These are phyloP conservation scores for Penicillium canariense DNA, from an alignment of 495 filamentous ascomycete species.

Conservation along the genomic window DNA sequence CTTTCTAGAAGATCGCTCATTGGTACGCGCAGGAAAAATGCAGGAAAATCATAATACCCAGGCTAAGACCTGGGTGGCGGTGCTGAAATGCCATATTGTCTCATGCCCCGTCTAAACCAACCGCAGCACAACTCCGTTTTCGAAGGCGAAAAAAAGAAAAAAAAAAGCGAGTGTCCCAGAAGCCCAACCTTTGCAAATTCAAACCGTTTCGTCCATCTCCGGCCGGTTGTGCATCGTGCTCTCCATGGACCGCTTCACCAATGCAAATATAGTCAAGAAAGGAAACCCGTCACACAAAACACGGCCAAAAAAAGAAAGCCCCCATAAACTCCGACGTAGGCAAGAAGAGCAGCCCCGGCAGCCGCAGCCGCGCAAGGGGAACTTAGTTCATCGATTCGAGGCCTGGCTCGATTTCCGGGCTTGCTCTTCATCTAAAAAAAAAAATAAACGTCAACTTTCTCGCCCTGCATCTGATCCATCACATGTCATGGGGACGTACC, in stretches of 20 bases:
- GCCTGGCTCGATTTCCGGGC: conserved; percentile 10
- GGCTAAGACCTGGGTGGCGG: not conserved
- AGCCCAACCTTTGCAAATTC: not conserved
- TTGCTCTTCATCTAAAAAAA: conserved; percentile 21
- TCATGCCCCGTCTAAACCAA: not conserved
- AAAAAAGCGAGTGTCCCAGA: conserved; percentile 1
- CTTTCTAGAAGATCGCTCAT: conserved; percentile 10
- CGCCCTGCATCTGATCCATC: conserved; percentile 20
- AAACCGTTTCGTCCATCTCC: not conserved
- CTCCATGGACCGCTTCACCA: too few species aligned
- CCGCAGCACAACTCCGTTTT: not conserved
- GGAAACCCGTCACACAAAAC: conserved; percentile 4
- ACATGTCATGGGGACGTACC: conserved; percentile 14
- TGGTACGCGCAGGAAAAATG: not conserved
- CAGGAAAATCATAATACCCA: not conserved
- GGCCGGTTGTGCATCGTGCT: too few species aligned
- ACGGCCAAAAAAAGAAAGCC: not conserved
- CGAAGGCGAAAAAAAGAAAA: not conserved
- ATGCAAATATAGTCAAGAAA: conserved; percentile 6
- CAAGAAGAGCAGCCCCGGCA: not conserved
- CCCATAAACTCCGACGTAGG: conserved; percentile 7
- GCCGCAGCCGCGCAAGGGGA: not conserved
- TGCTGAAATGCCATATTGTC: conserved; percentile 8
- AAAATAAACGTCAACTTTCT: conserved; percentile 5
- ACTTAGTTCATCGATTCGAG: conserved; percentile 4